Conservation (phyloP, 805 yeast genomes). For the Saturnispora besseyi region DNA sequence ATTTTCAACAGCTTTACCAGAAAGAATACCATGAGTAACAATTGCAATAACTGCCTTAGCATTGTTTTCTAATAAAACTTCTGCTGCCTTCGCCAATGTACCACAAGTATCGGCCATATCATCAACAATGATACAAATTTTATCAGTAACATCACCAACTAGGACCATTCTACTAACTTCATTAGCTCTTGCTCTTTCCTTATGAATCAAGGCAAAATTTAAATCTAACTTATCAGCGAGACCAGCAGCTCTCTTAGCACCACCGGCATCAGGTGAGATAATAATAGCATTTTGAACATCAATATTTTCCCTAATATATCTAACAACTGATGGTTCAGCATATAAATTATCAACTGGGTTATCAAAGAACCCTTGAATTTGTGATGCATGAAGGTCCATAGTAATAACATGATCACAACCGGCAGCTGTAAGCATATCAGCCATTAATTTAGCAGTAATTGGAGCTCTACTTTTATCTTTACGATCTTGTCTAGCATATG, state of each 20-base stretch:
- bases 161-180: slow-evolving; percentile 79
- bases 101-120: slow-evolving; percentile 93
- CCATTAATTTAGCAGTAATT: slow-evolving; percentile 76
- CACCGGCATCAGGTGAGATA: slow-evolving; percentile 85
- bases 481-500: slow-evolving; percentile 84
- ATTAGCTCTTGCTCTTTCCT: slow-evolving; percentile 75
- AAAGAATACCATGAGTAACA: slow-evolving; percentile 73
- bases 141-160: slow-evolving; percentile 75
- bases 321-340: slow-evolving; percentile 74
- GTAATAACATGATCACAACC: slow-evolving; percentile 84
- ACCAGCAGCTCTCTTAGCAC: slow-evolving; percentile 84
- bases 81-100: slow-evolving; percentile 76
- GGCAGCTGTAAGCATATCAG: slow-evolving; percentile 72
- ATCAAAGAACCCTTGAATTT: slow-evolving; percentile 77
- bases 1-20: slow-evolving; percentile 65
- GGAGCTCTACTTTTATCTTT: slow-evolving; percentile 83
- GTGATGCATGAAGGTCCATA: slow-evolving; percentile 84
- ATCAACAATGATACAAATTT: slow-evolving; percentile 70
- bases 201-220: slow-evolving; percentile 77
- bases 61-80: slow-evolving; percentile 54
- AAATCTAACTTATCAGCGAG: slow-evolving; percentile 71
- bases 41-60: slow-evolving; percentile 73
- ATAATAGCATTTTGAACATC: slow-evolving; percentile 57
- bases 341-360: slow-evolving; percentile 79
- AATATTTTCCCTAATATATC: slow-evolving; percentile 59